Base-by-base conservation (phyloP, 495 filamentous ascomycete species). In the Trichodelitschia bisporula region DNA sequence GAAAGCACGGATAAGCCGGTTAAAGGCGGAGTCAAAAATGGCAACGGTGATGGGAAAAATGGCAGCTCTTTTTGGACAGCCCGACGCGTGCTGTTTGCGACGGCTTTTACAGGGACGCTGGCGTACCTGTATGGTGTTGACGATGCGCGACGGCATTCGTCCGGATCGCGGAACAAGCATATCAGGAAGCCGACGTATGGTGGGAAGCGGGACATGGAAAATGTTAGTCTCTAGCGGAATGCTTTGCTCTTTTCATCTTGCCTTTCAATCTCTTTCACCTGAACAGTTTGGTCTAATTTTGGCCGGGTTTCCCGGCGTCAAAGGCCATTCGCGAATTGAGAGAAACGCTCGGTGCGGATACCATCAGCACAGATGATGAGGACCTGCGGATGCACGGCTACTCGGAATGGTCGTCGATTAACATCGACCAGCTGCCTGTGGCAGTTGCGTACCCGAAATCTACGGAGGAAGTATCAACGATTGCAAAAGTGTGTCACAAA, bases 371-470 rank as follows among this genome's bases (percentile, higher is more conserved):
- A 1, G 83, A 91, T 35, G 66, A 76, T 16, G 83, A 89, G 14
- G 75, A 86, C 35, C 57, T 91, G 4, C 64, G 66, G 23, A 49
- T 56, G 13, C 83, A 93, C 48, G 82, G 83, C 13, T 91, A 75
- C 46, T 86, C 77, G 8, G 77, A 82, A 51, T 89, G 79, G 78
- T 84, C 77, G 1, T 74, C 75, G 3, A 60, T 70, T 25, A 91
- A 93, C 41, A 69, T 70, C 9, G 69, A 78, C 21, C 61, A 62
- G 3, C 51, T 82, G 0, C 77, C 77, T 0, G 71, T 80, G n/a
- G 77, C 77, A 0, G 75, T 84, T 19, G 73, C 65, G 5, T 80
- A 78, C 44, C 78, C 75, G 10, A 70, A 64, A 27, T 66, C 61
- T 3, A 91, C 80, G 1, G 61, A 76, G 34, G 74, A 91, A 31